Base-by-base conservation (phyloP, 306 rosid species). In the Albizia julibrissin region DNA sequence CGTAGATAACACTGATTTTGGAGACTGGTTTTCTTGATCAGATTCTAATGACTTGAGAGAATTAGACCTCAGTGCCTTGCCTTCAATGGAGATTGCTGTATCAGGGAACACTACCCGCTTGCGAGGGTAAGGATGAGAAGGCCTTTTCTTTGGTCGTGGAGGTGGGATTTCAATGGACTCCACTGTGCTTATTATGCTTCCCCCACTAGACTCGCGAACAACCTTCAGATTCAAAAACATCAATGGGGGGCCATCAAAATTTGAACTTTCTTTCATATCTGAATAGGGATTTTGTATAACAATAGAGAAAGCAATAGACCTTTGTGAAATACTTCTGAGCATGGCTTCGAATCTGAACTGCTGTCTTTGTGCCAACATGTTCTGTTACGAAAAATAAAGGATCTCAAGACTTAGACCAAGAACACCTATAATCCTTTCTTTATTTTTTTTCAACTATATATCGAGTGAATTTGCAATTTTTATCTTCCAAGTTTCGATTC, bases 291-390 rank as follows among this genome's bases (percentile, higher is more conserved):
- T 42, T 42, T 42, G 44, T 50, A 50, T 81, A 69, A 86, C 54
- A 82, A 81, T 81, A 87, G 50, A 66, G 29, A n/a, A 84, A 86
- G 84, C 76, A 86, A 80, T 86, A 75, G 71, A 92, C 98, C 98
- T 94, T 94, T 73, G 89, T 91, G 74, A 94, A 94, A 85, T 92
- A 92, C 88, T 94, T 94, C 82, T 94, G 98, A 78, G 98, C 97
- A 85, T 94, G 97, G 74, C 98, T 94, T 85, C 97, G 89, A 79
- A 94, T 94, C 91, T 94, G 97, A 79, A 94, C 94, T 4, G 97
- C 96, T 72, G 94, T 94, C 91, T 94, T 94, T 76, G 93, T 86
- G 83, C 94, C 94, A 79, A 94, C 81, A 84, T 94, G 90, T 39
- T 90, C 98, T 94, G 91, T 83, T 70, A 50, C 29, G 33, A 84